phyloP scores from a whole-genome alignment of 2,329 filamentous ascomycete species.

The Sporothrix dimorphospora region DNA sequence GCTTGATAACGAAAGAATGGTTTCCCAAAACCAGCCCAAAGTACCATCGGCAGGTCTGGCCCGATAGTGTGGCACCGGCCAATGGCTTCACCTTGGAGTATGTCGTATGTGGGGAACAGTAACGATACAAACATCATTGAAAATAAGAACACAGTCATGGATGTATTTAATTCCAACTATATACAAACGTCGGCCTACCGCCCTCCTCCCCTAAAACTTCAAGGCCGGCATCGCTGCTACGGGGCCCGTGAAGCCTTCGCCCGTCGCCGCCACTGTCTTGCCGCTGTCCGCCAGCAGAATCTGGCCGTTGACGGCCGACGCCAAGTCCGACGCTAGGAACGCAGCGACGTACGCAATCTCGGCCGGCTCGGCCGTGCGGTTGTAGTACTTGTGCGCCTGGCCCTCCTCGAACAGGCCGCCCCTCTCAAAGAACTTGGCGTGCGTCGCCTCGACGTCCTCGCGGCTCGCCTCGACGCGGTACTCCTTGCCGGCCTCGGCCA shows the following conservation, averaged over 20 bases:
- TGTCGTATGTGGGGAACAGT: background rate
- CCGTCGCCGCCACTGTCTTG: background rate
- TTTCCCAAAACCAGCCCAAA: too few relatives aligned
- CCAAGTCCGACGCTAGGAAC: background rate
- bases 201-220: background rate
- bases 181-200: background rate
- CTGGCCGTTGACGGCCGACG: background rate
- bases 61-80: conserved; percentile 16
- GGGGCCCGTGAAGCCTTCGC: background rate
- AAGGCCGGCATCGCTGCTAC: background rate
- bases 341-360: background rate
- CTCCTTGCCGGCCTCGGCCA: background rate
- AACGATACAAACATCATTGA: conserved; percentile 16
- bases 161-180: background rate
- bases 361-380: background rate
- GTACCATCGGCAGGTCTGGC: conserved; percentile 27
- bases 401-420: background rate
- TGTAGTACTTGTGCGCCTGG: background rate
- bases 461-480: background rate
- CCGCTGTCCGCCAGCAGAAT: background rate
- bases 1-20: background rate
- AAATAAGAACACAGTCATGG: background rate
- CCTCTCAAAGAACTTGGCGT: background rate
- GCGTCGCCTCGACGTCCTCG: background rate
- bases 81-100: conserved; percentile 21